A percentile compares a stretch with the other conserved stretches of the same genome.
Conservation (phyloP, 805 yeast species). For the Schwanniomyces yamadae region DNA sequence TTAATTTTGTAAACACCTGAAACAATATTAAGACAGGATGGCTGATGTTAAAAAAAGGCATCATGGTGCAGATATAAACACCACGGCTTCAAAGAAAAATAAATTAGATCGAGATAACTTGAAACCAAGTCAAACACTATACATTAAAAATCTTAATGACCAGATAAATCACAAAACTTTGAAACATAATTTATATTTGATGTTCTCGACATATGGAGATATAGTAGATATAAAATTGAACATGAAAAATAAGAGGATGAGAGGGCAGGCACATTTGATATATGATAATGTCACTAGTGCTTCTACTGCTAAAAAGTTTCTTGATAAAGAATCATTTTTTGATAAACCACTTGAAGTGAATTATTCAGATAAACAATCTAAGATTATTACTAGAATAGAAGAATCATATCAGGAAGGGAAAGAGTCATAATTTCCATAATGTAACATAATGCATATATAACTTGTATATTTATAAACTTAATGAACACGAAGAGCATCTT, state of each 20-base stretch:
- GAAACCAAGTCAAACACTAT: constrained; percentile 46
- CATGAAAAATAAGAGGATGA: constrained; percentile 37
- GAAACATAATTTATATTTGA: constrained; percentile 53
- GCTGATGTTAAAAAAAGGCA: constrained; percentile 3
- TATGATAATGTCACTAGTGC: constrained; percentile 52
- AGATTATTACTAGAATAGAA: constrained; percentile 15
- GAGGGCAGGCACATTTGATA: constrained; percentile 70
- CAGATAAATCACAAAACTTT: constrained; percentile 45
- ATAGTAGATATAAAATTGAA: constrained; percentile 49
- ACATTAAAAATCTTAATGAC: constrained; percentile 59
- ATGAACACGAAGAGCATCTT: constrained; percentile 44
- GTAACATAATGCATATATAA: neutral
- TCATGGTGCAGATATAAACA: neutral
- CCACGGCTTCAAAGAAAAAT: constrained; percentile 3
- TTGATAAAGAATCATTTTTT: constrained; percentile 51
- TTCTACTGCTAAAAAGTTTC: constrained; percentile 45
- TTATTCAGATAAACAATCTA: constrained; percentile 30
- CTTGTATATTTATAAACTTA: constrained; percentile 2
- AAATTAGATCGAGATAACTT: constrained; percentile 8
- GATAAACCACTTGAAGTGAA: constrained; percentile 50
- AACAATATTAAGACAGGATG: neutral
- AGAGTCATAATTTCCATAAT: too few relatives aligned
- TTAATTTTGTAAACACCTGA: too few relatives aligned
- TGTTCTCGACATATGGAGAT: constrained; percentile 66
- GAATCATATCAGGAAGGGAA: constrained; percentile 1